These are phyloP conservation scores for Wickerhamomyces rabaulensis DNA, from an alignment of 805 yeast genomes.

Conservation along the genomic window DNA sequence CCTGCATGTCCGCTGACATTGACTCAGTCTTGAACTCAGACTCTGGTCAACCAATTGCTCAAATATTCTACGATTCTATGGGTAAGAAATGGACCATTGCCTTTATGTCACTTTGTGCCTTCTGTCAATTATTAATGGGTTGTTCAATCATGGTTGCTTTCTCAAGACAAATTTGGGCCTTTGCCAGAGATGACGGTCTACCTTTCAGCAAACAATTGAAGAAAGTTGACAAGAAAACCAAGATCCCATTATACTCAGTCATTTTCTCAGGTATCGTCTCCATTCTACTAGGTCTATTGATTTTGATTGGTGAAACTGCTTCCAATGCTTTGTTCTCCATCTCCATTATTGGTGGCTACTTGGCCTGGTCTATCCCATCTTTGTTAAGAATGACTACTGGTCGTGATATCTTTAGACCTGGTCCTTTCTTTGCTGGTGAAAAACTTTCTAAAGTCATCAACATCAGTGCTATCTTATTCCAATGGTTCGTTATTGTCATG, in stretches of 20 bases:
- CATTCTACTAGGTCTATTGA: conserved; percentile 33
- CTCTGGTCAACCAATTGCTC: conserved; percentile 63
- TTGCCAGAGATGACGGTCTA: conserved; percentile 70
- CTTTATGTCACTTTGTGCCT: conserved; percentile 50
- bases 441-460: conserved; percentile 40
- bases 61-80: conserved; percentile 54
- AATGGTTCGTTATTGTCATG: conserved; percentile 47
- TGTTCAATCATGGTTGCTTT: conserved; percentile 53
- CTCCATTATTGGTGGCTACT: conserved; percentile 36
- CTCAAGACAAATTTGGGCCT: conserved; percentile 69
- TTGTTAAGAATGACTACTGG: conserved; percentile 38
- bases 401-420: conserved; percentile 50
- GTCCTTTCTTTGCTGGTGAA: conserved; percentile 60
- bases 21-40: conserved; percentile 35
- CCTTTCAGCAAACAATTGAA: conserved; percentile 56
- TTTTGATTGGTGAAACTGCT: conserved; percentile 36
- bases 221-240: conserved; percentile 46
- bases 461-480: conserved; percentile 44
- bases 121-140: conserved; percentile 65
- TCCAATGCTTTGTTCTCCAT: conserved; percentile 40
- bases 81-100: conserved; percentile 65
- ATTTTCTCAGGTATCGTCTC: conserved; percentile 33
- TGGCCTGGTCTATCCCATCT: conserved; percentile 38
- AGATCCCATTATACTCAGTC: conserved; percentile 64
- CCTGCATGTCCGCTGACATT: conserved; percentile 46